These are phyloP conservation scores for Aureobasidium namibiae DNA, from an alignment of 2,329 filamentous ascomycete genomes.

Conservation along the genomic window DNA sequence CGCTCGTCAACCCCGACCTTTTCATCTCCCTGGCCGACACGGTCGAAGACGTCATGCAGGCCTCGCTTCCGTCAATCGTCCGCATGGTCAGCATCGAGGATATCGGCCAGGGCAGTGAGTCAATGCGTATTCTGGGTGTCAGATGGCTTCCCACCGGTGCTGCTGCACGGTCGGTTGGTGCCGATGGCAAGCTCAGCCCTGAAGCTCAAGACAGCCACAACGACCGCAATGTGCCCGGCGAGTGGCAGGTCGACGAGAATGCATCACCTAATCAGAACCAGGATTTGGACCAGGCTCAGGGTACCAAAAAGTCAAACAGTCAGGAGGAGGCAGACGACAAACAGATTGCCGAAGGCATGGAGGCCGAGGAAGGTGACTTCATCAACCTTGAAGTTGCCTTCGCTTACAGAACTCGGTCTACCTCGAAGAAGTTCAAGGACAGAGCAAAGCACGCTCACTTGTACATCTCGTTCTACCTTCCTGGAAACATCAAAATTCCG, in stretches of 20 bases:
- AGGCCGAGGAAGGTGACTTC: conserved; percentile 70
- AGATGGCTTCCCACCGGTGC: conserved; percentile 66
- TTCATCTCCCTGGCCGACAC: conserved; percentile 61
- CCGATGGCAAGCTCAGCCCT: conserved; percentile 49
- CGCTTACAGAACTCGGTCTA: conserved; percentile 59
- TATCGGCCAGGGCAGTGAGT: conserved; percentile 65
- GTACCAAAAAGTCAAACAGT: conserved; percentile 15
- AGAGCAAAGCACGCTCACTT: conserved; percentile 67
- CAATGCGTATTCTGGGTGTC: conserved; percentile 61
- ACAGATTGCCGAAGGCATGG: conserved; percentile 52
- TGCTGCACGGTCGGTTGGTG: conserved; percentile 52
- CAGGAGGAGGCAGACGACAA: conserved; percentile 25
- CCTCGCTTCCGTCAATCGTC: conserved; percentile 58
- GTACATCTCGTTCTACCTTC: conserved; percentile 64
- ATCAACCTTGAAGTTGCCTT: conserved; percentile 70
- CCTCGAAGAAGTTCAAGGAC: conserved; percentile 49
- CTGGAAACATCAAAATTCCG: conserved; percentile 46
- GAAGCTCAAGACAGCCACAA: conserved; percentile 33
- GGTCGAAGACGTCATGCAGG: conserved; percentile 74
- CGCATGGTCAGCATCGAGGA: conserved; percentile 55
- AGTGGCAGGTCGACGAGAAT: conserved; percentile 32
- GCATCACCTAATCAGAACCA: conserved; percentile 28
- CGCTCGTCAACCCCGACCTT: conserved; percentile 66
- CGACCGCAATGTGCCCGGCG: conserved; percentile 43
- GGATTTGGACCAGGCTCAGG: conserved; percentile 29